Conservation (phyloP, 306 rosid genomes). For the Vigna radiata region DNA sequence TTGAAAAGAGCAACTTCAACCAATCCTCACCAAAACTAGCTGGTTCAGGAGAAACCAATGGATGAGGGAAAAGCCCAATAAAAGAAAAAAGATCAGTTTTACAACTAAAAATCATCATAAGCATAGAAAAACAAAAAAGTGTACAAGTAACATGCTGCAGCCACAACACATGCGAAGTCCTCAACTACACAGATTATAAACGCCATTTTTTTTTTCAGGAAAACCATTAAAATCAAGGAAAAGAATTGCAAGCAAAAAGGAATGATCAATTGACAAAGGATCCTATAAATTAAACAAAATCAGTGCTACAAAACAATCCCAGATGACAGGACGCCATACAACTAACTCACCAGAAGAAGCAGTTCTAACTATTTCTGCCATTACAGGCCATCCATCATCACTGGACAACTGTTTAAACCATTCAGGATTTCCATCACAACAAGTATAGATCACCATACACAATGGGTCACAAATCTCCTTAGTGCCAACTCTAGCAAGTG, state of each 20-base stretch:
- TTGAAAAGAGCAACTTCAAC: constrained; percentile 79
- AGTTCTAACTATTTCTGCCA: constrained; percentile 63
- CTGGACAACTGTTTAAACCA: constrained; percentile 48
- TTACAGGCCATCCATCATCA: constrained; percentile 58
- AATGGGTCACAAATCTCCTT: constrained; percentile 67
- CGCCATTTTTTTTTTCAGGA: background rate
- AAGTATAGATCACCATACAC: constrained; percentile 72
- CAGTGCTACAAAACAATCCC: background rate
- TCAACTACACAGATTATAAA: background rate
- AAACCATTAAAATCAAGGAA: constrained; percentile 8
- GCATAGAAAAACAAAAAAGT: constrained; percentile 11
- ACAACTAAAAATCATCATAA: constrained; percentile 15
- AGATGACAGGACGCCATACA: background rate
- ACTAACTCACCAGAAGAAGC: constrained; percentile 64
- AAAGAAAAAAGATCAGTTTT: background rate
- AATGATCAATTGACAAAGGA: constrained; percentile 4
- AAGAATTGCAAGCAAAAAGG: background rate
- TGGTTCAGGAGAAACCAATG: constrained; percentile 40
- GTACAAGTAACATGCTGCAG: constrained; percentile 3
- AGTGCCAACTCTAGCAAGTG: constrained; percentile 54
- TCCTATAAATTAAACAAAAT: constrained; percentile 10
- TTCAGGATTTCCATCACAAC: constrained; percentile 62
- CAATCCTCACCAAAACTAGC: constrained; percentile 79
- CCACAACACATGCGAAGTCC: background rate
- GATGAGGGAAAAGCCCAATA: background rate